Percentiles rank a stretch among this genome's conserved stretches.
These are phyloP conservation scores for Alternaria incomplexa DNA, from an alignment of 2,329 filamentous ascomycete genomes.

Conservation along the genomic window DNA sequence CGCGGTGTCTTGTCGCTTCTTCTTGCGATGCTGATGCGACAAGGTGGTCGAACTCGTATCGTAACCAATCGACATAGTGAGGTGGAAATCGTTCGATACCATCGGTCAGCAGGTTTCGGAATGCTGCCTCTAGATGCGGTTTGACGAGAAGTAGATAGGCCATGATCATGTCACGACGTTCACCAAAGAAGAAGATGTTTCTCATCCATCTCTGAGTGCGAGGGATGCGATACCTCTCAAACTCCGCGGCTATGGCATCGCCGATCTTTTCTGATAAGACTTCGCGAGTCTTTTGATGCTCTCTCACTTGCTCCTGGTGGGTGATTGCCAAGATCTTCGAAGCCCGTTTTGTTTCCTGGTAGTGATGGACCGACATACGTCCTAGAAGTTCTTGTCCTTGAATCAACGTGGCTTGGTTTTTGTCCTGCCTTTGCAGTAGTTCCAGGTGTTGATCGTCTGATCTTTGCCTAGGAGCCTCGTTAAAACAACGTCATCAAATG, in stretches of 20 bases:
- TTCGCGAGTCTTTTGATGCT: conserved; percentile 3
- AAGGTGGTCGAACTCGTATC: conserved; percentile 7
- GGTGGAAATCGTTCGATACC: background rate
- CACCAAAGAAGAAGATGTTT: conserved; percentile 8
- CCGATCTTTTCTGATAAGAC: background rate
- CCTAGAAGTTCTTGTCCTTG: background rate
- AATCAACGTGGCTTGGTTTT: background rate
- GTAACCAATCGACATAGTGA: background rate
- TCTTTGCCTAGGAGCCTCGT: background rate
- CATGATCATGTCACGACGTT: conserved; percentile 12
- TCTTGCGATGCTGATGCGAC: conserved; percentile 15
- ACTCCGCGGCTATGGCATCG: background rate
- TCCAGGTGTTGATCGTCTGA: background rate
- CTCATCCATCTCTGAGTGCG: background rate
- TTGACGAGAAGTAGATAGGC: conserved; percentile 8
- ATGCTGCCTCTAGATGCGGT: background rate
- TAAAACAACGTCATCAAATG: background rate
- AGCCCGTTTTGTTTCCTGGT: background rate
- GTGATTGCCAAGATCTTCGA: background rate
- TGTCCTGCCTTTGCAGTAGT: background rate
- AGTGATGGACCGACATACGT: background rate
- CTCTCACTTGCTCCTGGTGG: background rate
- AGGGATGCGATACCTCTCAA: background rate
- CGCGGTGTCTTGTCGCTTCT: conserved; percentile 1
- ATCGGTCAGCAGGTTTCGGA: background rate